Conservation (phyloP, 805 yeast species). For the Nakazawaea ernobii region DNA sequence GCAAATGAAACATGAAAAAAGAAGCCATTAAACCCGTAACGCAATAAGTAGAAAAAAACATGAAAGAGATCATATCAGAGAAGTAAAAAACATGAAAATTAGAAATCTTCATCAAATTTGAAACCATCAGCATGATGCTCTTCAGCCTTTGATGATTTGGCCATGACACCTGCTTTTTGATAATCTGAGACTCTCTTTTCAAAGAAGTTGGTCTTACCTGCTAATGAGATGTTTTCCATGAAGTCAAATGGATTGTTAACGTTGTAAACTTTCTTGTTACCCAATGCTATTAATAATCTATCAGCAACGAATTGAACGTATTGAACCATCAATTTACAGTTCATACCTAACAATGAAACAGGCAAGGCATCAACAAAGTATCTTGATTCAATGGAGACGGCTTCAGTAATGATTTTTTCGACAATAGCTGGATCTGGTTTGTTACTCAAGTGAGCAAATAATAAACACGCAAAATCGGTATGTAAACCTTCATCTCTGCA, state of each 20-base stretch:
- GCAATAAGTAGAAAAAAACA: background rate
- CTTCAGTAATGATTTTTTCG: constrained; percentile 86
- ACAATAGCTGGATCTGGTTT: constrained; percentile 80
- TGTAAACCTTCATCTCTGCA: constrained; percentile 99
- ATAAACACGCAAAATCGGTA: constrained; percentile 95
- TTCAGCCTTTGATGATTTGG: constrained; percentile 49
- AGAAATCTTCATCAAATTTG: constrained; percentile 91
- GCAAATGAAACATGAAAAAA: constrained; percentile 1
- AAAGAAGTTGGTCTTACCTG: constrained; percentile 98
- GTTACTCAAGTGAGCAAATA: constrained; percentile 88
- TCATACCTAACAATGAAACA: constrained; percentile 91
- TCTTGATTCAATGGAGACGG: constrained; percentile 90
- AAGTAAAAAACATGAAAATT: constrained; percentile 21
- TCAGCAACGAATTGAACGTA: constrained; percentile 98
- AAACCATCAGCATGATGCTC: constrained; percentile 50
- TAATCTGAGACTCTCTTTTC: constrained; percentile 98
- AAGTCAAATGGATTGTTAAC: constrained; percentile 94
- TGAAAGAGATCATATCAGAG: background rate
- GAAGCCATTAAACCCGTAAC: constrained; percentile 7
- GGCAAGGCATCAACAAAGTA: constrained; percentile 95
- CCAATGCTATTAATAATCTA: constrained; percentile 85
- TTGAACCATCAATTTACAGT: constrained; percentile 89
- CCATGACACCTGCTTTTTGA: constrained; percentile 99
- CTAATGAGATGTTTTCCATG: constrained; percentile 97
- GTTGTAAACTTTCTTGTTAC: constrained; percentile 84